Evolutionary conservation across 2,329 filamentous ascomycete genomes (phyloP).

Genomic region (Curvularia lunata): DNA sequence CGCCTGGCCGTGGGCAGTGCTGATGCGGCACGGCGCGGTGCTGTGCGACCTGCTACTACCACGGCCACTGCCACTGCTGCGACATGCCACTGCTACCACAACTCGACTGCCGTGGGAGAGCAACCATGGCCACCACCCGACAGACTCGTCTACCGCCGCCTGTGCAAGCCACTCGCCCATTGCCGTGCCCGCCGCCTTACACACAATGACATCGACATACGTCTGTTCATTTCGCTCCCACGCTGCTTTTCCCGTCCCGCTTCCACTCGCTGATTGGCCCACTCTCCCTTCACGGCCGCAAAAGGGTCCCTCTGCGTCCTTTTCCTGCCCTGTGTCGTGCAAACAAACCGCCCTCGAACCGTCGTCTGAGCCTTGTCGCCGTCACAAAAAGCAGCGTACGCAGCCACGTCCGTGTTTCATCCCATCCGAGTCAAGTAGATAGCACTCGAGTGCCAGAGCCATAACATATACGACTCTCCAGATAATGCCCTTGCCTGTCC

Average conservation of each 20-base stretch:
- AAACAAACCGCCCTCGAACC: constrained; percentile 36
- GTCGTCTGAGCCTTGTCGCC: constrained; percentile 23
- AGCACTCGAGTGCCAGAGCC: too few species aligned
- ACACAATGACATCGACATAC: constrained; percentile 26
- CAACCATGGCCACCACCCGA: constrained; percentile 25
- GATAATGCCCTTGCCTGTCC: constrained; percentile 13
- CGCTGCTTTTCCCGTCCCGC: constrained; percentile 21
- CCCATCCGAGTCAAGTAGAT: constrained; percentile 17
- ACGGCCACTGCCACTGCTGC: constrained; percentile 9
- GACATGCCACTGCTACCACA: constrained; percentile 1
- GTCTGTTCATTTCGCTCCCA: constrained; percentile 17
- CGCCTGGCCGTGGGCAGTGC: constrained; percentile 12
- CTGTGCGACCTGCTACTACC: constrained; percentile 27
- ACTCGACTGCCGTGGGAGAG: constrained; percentile 27
- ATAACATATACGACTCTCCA: constrained; percentile 16
- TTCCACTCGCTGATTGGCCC: constrained; percentile 24
- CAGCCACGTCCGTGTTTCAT: constrained; percentile 14
- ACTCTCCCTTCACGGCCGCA: constrained; percentile 8
- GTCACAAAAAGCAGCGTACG: constrained; percentile 20
- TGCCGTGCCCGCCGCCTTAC: constrained; percentile 22
- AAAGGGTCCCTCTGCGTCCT: constrained; percentile 3
- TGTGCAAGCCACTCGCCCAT: constrained; percentile 22
- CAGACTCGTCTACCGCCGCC: constrained; percentile 29
- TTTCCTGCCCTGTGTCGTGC: neutral
- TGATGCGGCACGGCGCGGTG: constrained; percentile 6